Conservation (phyloP, 306 rosid genomes). For the Pyrus pyrifolia region DNA sequence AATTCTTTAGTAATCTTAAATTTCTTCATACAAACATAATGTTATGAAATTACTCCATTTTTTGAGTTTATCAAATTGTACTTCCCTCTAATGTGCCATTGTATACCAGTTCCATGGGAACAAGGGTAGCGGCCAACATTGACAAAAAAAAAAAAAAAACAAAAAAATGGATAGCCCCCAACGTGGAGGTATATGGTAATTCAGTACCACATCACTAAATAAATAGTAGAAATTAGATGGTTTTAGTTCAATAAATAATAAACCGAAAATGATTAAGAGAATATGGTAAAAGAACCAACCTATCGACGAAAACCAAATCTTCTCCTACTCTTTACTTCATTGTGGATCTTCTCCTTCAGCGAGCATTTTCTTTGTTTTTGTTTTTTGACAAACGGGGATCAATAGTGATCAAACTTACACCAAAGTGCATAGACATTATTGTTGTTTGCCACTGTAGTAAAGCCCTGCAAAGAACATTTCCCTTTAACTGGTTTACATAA, state of each 20-base stretch:
- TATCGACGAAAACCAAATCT: neutral
- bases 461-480: no score
- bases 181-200: no score
- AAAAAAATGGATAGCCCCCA: no score
- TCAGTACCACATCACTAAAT: slow-evolving; percentile 14
- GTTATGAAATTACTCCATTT: slow-evolving; percentile 7
- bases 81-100: slow-evolving; percentile 22
- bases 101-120: neutral
- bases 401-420: no score
- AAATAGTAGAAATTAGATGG: neutral
- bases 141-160: no score
- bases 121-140: no score
- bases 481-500: neutral
- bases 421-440: no score
- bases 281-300: neutral
- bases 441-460: no score
- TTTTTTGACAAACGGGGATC: no score
- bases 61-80: slow-evolving; percentile 25
- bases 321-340: slow-evolving; percentile 19
- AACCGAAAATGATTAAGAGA: neutral
- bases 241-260: neutral
- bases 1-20: no score
- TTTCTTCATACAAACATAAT: no score
- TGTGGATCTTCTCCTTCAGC: slow-evolving; percentile 16
- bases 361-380: slow-evolving; percentile 12